A percentile compares a stretch with the other conserved stretches of the same genome.
Conservation (phyloP, 257 asterid genomes). For the Lycium ferocissimum region DNA sequence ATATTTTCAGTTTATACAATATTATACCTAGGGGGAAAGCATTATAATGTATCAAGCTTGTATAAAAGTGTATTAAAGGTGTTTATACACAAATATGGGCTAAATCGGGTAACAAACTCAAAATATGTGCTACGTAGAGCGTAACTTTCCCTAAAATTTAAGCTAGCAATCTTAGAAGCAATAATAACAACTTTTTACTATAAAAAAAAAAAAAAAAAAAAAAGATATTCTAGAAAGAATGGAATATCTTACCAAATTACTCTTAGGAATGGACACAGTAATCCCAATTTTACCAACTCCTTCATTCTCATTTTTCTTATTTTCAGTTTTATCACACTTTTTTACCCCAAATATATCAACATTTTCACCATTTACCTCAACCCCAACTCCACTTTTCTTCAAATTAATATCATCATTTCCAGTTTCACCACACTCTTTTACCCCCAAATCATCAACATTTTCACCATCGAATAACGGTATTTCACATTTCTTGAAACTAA, state of each 20-base stretch:
- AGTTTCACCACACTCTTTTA: too few relatives aligned
- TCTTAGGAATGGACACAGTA: not conserved
- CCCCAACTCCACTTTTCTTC: not conserved
- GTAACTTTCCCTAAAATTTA: not conserved
- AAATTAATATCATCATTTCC: too few relatives aligned
- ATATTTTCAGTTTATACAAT: too few relatives aligned
- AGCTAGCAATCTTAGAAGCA: not conserved
- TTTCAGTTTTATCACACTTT: not conserved
- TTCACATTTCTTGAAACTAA: slow-evolving; percentile 3
- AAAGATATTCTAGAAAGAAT: not conserved
- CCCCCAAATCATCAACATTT: too few relatives aligned
- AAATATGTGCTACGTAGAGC: too few relatives aligned
- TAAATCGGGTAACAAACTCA: too few relatives aligned
- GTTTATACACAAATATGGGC: too few relatives aligned
- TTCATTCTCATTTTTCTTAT: not conserved
- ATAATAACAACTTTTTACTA: not conserved
- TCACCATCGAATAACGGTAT: not conserved
- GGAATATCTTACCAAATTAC: not conserved
- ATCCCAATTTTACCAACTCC: not conserved
- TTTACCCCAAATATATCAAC: not conserved
- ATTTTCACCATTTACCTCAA: not conserved
- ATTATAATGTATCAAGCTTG: too few relatives aligned
- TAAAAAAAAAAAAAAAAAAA: not conserved
- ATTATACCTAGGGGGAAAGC: too few relatives aligned
- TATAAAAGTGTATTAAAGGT: too few relatives aligned